Conservation (phyloP, 495 filamentous ascomycete species). For the Daldinia loculata region DNA sequence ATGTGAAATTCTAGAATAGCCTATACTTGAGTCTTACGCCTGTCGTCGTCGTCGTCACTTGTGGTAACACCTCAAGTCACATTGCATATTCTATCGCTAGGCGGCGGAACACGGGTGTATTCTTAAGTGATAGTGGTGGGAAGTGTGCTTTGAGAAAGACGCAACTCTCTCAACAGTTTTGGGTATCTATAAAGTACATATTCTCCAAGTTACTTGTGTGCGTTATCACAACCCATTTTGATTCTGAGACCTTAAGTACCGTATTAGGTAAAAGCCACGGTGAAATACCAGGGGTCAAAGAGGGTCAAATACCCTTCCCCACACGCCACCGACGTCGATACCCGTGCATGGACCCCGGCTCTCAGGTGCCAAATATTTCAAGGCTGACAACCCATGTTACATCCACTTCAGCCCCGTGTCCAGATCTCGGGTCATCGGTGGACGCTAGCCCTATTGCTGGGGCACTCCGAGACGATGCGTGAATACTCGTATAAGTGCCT, state of each 20-base stretch:
- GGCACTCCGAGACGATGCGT: neutral
- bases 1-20: neutral
- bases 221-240: neutral
- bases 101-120: neutral
- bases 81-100: neutral
- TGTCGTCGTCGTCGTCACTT: neutral
- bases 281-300: neutral
- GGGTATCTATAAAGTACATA: neutral
- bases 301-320: neutral
- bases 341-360: neutral
- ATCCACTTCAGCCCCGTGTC: neutral
- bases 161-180: neutral
- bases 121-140: neutral
- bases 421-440: neutral
- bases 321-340: neutral
- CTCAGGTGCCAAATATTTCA: neutral
- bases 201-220: neutral
- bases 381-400: neutral
- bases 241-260: neutral
- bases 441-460: neutral
- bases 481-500: neutral
- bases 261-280: neutral
- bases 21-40: neutral
- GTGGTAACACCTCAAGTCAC: neutral
- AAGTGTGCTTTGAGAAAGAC: neutral